phyloP scores from a whole-genome alignment of 441 rosid genomes.

The Mallotus japonicus region DNA sequence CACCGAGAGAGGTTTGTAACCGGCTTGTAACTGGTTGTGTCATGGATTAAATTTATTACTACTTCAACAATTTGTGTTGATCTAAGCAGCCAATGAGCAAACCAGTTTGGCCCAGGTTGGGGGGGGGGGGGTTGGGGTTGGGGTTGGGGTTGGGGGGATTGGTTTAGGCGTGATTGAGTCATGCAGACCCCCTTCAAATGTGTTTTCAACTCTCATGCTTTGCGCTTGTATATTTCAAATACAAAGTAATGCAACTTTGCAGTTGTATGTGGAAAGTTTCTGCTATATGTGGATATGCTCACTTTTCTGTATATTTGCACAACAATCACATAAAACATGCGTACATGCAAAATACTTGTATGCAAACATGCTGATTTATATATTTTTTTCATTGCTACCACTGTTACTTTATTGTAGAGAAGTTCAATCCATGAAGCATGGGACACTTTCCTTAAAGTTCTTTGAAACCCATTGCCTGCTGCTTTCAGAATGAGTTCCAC shows the following conservation, averaged over 20 bases:
- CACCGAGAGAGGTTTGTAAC: conserved; percentile 70
- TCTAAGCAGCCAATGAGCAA: neutral
- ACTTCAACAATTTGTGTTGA: neutral
- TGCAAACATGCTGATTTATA: no score
- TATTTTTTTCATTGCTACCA: no score
- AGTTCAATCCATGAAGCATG: conserved; percentile 50
- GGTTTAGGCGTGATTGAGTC: no score
- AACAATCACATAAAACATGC: no score
- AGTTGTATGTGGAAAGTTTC: neutral
- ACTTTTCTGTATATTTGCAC: no score
- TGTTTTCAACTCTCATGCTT: neutral
- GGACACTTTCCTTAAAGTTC: conserved; percentile 67
- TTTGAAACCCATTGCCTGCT: conserved; percentile 83
- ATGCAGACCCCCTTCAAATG: neutral
- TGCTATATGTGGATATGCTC: no score
- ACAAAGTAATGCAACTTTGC: neutral
- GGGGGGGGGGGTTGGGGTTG: neutral
- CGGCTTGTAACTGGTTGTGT: neutral
- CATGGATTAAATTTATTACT: neutral
- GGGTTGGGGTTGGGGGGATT: neutral
- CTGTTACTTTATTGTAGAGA: no score
- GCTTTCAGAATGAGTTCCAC: conserved; percentile 93
- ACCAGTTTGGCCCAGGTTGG: neutral
- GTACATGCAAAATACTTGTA: no score
- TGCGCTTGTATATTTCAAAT: neutral